These are phyloP conservation scores for Gentiana macrophylla DNA, from an alignment of 257 asterid species.

Conservation along the genomic window DNA sequence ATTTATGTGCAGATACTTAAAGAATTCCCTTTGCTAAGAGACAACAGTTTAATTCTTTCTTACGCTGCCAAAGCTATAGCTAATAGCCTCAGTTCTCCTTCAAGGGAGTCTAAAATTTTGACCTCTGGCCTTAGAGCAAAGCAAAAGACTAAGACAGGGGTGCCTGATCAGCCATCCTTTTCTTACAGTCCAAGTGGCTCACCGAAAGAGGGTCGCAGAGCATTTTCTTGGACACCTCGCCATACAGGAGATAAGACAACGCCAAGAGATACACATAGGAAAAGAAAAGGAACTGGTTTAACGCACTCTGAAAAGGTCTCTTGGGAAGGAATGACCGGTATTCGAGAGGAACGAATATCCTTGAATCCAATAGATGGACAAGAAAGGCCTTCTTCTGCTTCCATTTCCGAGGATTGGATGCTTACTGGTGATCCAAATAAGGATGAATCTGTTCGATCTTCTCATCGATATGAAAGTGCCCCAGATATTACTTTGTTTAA, in stretches of 20 bases:
- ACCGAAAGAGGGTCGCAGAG: conserved; percentile 97
- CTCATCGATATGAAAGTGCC: conserved; percentile 89
- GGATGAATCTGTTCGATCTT: conserved; percentile 88
- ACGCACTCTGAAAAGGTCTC: conserved; percentile 74
- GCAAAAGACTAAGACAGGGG: conserved; percentile 63
- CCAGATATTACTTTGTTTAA: conserved; percentile 89
- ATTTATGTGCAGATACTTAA: conserved; percentile 59
- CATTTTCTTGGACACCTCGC: conserved; percentile 96
- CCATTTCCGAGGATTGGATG: conserved; percentile 97
- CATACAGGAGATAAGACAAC: conserved; percentile 69
- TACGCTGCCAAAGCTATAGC: conserved; percentile 94
- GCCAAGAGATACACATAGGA: conserved; percentile 67
- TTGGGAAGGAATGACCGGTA: conserved; percentile 92
- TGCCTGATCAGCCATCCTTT: conserved; percentile 74
- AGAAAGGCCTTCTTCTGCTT: conserved; percentile 80
- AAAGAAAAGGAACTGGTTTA: conserved; percentile 87
- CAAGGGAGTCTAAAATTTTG: conserved; percentile 63
- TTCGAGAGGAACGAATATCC: conserved; percentile 81
- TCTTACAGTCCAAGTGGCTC: conserved; percentile 77
- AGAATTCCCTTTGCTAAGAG: conserved; percentile 84
- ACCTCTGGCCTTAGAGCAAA: conserved; percentile 66
- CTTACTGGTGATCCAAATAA: conserved; percentile 70
- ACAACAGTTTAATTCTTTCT: conserved; percentile 56
- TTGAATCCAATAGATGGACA: conserved; percentile 74
- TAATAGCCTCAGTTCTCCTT: conserved; percentile 64